Conservation (phyloP, 352 stramenopile species). For the Globisporangium emineosum region DNA sequence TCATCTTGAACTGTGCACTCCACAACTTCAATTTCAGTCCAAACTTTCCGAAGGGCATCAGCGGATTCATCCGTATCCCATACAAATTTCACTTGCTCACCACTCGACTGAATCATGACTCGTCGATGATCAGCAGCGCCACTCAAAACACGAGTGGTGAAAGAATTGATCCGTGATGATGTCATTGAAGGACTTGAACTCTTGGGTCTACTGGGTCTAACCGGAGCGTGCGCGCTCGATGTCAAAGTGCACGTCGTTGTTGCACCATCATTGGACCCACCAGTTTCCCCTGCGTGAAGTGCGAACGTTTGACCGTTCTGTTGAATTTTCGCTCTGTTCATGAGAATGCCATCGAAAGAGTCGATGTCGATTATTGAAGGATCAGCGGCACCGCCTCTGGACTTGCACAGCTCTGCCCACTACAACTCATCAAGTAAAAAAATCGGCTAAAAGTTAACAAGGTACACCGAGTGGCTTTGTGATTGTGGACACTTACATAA, state of each 20-base stretch:
- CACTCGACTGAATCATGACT: not conserved
- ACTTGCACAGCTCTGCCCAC: constrained; percentile 39
- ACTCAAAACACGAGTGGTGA: constrained; percentile 20
- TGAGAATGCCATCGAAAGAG: constrained; percentile 47
- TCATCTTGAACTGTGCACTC: not conserved
- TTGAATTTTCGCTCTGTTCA: constrained; percentile 11
- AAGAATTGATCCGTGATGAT: constrained; percentile 15
- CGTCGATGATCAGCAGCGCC: constrained; percentile 1
- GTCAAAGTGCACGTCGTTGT: not conserved
- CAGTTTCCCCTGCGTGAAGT: not conserved
- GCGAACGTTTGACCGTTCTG: too few species aligned
- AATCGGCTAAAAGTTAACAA: not conserved
- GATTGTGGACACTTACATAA: constrained; percentile 41
- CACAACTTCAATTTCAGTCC: constrained; percentile 17
- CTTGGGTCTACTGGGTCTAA: constrained; percentile 25
- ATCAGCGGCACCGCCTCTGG: constrained; percentile 17
- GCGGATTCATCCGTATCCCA: not conserved
- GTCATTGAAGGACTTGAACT: constrained; percentile 24
- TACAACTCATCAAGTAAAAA: constrained; percentile 15
- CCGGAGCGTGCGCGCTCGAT: not conserved
- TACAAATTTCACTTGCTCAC: not conserved
- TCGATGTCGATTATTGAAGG: constrained; percentile 52
- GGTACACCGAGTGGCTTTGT: too few species aligned
- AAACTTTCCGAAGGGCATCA: not conserved
- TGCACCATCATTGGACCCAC: not conserved